Conservation (phyloP, 139 green algal species). For the Choricystis sp. region DNA sequence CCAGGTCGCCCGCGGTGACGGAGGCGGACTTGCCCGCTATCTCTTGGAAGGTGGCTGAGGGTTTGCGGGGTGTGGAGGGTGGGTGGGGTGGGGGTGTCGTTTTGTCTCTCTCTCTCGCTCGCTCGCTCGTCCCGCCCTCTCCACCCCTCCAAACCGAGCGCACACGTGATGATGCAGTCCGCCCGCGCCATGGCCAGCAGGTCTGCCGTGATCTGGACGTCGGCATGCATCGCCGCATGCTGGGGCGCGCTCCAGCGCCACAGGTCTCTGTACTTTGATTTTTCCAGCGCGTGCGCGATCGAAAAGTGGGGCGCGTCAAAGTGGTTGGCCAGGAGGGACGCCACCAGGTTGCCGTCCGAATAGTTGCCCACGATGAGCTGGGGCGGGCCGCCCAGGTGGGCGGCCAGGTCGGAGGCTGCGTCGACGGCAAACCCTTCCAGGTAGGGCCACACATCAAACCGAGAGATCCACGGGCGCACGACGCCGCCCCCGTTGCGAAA, state of each 20-base stretch:
- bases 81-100: neutral
- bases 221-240: slow-evolving; percentile 33
- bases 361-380: slow-evolving; percentile 78
- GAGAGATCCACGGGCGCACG: slow-evolving; percentile 49
- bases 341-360: slow-evolving; percentile 67
- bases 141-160: neutral
- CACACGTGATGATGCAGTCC: slow-evolving; percentile 60
- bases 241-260: slow-evolving; percentile 43
- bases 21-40: slow-evolving; percentile 25
- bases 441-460: slow-evolving; percentile 68
- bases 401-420: slow-evolving; percentile 31
- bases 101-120: neutral
- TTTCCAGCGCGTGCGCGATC: slow-evolving; percentile 76
- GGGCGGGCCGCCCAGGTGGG: slow-evolving; percentile 40
- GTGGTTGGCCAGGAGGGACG: slow-evolving; percentile 38
- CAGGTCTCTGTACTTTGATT: slow-evolving; percentile 63
- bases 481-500: slow-evolving; percentile 35
- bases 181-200: slow-evolving; percentile 67
- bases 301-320: slow-evolving; percentile 50
- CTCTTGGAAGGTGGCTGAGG: slow-evolving; percentile 45
- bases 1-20: slow-evolving; percentile 1
- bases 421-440: slow-evolving; percentile 67
- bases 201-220: slow-evolving; percentile 78
- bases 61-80: neutral
- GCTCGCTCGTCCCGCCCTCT: neutral